Percentiles rank a stretch among this genome's conserved stretches.
Evolutionary conservation across 208 protist species (phyloP).

Genomic region (Acanthamoeba royreba): DNA sequence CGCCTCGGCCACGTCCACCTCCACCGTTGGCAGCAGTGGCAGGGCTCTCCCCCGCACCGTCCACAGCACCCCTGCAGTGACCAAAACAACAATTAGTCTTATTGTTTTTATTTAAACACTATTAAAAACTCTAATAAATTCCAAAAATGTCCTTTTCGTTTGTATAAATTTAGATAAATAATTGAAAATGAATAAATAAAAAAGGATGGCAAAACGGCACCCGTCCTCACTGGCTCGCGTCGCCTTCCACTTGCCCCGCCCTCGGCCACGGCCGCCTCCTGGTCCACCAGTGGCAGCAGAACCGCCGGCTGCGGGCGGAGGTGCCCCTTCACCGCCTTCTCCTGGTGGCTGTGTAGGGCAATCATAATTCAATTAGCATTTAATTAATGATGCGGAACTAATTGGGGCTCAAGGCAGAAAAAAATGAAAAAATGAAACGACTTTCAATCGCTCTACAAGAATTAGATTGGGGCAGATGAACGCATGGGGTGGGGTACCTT

Average conservation of each 20-base stretch:
- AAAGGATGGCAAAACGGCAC: neutral
- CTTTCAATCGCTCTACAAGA: neutral
- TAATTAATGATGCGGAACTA: too few relatives aligned
- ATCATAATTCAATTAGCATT: too few relatives aligned
- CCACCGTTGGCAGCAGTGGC: neutral
- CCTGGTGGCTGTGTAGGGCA: neutral
- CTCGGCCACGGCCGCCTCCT: neutral
- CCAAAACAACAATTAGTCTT: neutral
- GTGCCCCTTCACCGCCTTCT: neutral
- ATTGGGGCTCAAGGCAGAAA: neutral
- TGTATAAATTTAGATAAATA: too few relatives aligned
- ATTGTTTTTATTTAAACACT: too few relatives aligned
- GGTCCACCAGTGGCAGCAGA: neutral
- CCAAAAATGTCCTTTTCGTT: too few relatives aligned
- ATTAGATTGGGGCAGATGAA: neutral
- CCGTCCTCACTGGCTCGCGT: neutral
- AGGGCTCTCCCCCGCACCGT: neutral
- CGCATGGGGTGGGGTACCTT: neutral
- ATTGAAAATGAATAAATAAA: neutral
- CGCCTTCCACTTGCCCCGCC: neutral
- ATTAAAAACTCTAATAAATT: too few relatives aligned
- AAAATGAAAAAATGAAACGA: neutral
- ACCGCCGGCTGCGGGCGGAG: neutral
- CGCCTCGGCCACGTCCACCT: neutral
- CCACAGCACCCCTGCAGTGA: neutral